Percentiles rank a stretch among this genome's conserved stretches.
phyloP scores from a whole-genome alignment of 768 basidiomycete genomes.

The Pleurotus citrinopileatus region DNA sequence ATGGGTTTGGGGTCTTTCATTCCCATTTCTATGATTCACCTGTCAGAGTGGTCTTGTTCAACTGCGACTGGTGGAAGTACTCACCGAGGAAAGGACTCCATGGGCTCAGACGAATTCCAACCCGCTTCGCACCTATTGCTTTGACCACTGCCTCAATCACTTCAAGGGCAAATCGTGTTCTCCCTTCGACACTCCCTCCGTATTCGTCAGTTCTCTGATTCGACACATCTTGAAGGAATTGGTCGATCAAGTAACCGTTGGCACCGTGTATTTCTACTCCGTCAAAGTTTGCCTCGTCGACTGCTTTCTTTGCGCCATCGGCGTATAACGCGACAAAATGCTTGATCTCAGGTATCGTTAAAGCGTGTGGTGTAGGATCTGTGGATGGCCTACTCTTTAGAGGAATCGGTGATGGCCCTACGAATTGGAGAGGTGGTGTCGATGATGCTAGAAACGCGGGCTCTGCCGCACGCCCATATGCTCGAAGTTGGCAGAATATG shows the following conservation, averaged over 20 bases:
- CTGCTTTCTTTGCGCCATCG: conserved; percentile 40
- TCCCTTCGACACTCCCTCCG: conserved; percentile 50
- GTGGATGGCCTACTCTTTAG: conserved; percentile 13
- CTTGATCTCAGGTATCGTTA: conserved; percentile 37
- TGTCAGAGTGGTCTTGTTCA: background rate
- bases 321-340: conserved; percentile 39
- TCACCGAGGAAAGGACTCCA: conserved; percentile 34
- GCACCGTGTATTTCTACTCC: conserved; percentile 34
- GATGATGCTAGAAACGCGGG: background rate
- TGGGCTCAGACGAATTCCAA: conserved; percentile 46
- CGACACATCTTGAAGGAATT: conserved; percentile 40
- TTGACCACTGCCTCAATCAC: conserved; percentile 39
- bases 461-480: conserved; percentile 35
- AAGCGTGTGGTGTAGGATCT: conserved; percentile 9
- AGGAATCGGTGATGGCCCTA: background rate
- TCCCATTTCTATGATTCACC: conserved; percentile 26
- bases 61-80: background rate
- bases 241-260: conserved; percentile 36
- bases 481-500: conserved; percentile 49
- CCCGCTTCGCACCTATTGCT: conserved; percentile 41
- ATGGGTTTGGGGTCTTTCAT: conserved; percentile 38
- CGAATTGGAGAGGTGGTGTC: background rate
- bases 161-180: conserved; percentile 46
- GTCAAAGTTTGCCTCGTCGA: conserved; percentile 50
- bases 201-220: conserved; percentile 51